Conservation (phyloP, 805 yeast species). For the Yamadazyma akitaensis region DNA sequence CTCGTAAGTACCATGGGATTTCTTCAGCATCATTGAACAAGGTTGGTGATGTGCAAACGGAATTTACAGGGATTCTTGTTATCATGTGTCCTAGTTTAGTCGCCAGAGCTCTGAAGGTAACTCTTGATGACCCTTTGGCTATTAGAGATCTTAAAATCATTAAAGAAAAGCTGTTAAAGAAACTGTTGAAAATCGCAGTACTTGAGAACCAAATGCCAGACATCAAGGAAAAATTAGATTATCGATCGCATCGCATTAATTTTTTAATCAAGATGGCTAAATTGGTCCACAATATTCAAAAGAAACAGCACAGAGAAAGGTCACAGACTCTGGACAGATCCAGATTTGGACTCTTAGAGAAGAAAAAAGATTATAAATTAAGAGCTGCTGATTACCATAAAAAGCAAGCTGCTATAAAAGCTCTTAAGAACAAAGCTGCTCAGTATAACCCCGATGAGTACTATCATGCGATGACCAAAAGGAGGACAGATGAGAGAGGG, state of each 20-base stretch:
- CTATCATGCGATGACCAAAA: conserved; percentile 85
- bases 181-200: not conserved
- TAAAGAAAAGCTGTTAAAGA: not conserved
- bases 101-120: not conserved
- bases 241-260: conserved; percentile 5
- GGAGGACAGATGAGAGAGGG: conserved; percentile 68
- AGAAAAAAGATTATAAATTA: conserved; percentile 58
- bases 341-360: conserved; percentile 82
- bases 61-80: not conserved
- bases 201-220: not conserved
- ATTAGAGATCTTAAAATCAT: not conserved
- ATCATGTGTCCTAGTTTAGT: not conserved
- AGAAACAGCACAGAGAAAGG: conserved; percentile 94
- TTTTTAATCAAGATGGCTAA: conserved; percentile 55
- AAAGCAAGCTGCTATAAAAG: conserved; percentile 62
- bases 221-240: not conserved
- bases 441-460: conserved; percentile 91
- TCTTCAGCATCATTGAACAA: not conserved
- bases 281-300: conserved; percentile 85
- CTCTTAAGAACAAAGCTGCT: conserved; percentile 67
- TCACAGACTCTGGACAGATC: conserved; percentile 76
- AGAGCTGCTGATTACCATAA: conserved; percentile 57
- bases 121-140: not conserved
- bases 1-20: conserved; percentile 63
- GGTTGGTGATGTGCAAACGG: not conserved